Percentiles rank a stretch among this genome's conserved stretches.
Conservation (phyloP, 345 rosid species). For the Triadica sebifera region DNA sequence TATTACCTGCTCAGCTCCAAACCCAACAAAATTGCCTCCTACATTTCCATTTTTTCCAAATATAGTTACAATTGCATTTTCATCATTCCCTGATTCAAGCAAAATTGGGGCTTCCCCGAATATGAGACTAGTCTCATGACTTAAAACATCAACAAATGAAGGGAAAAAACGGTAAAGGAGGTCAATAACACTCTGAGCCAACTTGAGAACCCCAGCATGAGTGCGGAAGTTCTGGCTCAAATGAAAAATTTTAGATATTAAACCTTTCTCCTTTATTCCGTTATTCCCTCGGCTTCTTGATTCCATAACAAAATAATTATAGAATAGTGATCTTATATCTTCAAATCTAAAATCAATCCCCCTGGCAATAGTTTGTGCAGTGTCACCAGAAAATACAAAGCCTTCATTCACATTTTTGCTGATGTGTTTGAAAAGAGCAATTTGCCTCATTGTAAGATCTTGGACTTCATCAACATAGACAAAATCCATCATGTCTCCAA, state of each 20-base stretch:
- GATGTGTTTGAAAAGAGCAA: slow-evolving; percentile 44
- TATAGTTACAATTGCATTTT: slow-evolving; percentile 39
- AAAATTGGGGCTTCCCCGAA: slow-evolving; percentile 50
- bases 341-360: slow-evolving; percentile 54
- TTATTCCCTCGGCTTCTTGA: slow-evolving; percentile 14
- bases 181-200: slow-evolving; percentile 54
- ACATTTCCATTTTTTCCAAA: slow-evolving; percentile 35
- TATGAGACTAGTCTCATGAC: slow-evolving; percentile 39
- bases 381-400: slow-evolving; percentile 52
- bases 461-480: slow-evolving; percentile 66
- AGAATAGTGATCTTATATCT: slow-evolving; percentile 47
- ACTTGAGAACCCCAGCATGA: slow-evolving; percentile 45
- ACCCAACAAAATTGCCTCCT: slow-evolving; percentile 29
- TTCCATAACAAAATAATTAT: slow-evolving; percentile 37
- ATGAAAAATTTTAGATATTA: slow-evolving; percentile 34
- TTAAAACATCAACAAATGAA: slow-evolving; percentile 33
- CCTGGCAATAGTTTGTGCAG: slow-evolving; percentile 47
- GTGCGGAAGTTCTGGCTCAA: slow-evolving; percentile 55
- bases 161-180: slow-evolving; percentile 47
- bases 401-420: slow-evolving; percentile 47
- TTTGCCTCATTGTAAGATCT: slow-evolving; percentile 57
- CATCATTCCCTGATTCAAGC: slow-evolving; percentile 34
- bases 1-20: slow-evolving; percentile 56
- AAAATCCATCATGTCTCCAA: slow-evolving; percentile 41
- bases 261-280: slow-evolving; percentile 32